Percentiles rank a stretch among this genome's conserved stretches.
These are phyloP conservation scores for Penicillium oxalicum DNA, from an alignment of 2,329 filamentous ascomycete genomes.

Conservation along the genomic window DNA sequence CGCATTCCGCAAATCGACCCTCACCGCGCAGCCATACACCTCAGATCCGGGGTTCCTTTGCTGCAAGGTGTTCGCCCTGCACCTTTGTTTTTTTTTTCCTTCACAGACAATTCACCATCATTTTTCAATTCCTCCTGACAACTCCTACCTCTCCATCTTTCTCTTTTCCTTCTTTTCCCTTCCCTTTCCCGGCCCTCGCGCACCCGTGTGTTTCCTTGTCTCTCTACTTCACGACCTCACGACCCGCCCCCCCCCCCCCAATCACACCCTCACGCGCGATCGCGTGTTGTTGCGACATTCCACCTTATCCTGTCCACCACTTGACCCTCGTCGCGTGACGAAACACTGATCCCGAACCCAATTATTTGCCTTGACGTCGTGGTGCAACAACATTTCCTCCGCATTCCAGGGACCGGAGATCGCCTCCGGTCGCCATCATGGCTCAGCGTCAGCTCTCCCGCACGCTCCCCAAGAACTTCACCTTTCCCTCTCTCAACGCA, in stretches of 20 bases:
- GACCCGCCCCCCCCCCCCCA: constrained; percentile 11
- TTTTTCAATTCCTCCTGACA: no score
- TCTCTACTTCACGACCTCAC: constrained; percentile 17
- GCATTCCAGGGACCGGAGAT: constrained; percentile 5
- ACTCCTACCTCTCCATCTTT: no score
- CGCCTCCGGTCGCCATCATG: constrained; percentile 23
- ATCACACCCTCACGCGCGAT: constrained; percentile 7
- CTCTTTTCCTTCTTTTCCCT: not conserved
- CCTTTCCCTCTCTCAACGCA: constrained; percentile 31
- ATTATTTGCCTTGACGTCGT: not conserved
- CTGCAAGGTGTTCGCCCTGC: constrained; percentile 8
- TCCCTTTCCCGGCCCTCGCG: not conserved
- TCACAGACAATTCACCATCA: not conserved
- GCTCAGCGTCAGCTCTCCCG: constrained; percentile 39
- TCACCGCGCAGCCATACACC: constrained; percentile 5
- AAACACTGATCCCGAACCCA: not conserved
- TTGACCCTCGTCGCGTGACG: not conserved
- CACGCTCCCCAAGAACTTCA: constrained; percentile 45
- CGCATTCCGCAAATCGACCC: constrained; percentile 17
- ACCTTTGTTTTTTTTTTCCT: constrained; percentile 17
- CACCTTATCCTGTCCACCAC: not conserved
- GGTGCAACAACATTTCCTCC: not conserved
- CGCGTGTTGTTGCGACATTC: constrained; percentile 6
- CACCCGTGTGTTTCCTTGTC: not conserved
- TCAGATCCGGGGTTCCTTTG: constrained; percentile 1